These are phyloP conservation scores for Decorospora gaudefroyi DNA, from an alignment of 2,329 filamentous ascomycete genomes.

Conservation along the genomic window DNA sequence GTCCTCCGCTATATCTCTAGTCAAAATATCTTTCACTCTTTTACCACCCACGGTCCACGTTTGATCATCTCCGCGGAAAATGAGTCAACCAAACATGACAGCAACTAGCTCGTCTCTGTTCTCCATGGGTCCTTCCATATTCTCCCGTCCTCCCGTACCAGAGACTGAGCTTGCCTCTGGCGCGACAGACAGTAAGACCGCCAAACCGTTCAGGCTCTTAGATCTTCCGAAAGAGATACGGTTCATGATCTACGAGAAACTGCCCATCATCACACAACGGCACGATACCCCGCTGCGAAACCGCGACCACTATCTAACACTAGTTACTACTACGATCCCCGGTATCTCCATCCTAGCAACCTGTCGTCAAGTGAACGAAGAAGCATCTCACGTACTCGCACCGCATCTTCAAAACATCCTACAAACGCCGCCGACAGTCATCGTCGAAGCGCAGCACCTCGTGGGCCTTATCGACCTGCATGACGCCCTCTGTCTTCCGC, in stretches of 20 bases:
- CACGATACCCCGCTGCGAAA: background rate
- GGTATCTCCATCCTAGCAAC: slow-evolving; percentile 9
- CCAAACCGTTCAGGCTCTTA: slow-evolving; percentile 8
- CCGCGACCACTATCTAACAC: background rate
- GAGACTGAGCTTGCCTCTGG: too few relatives aligned
- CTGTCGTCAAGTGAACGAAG: slow-evolving; percentile 1
- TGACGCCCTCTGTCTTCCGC: background rate
- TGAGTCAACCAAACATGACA: too few relatives aligned
- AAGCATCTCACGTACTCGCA: slow-evolving; percentile 5
- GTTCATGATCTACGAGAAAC: slow-evolving; percentile 10
- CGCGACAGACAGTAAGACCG: accelerated
- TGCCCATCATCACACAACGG: background rate
- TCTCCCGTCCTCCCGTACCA: too few relatives aligned
- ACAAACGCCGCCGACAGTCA: background rate
- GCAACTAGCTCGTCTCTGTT: too few relatives aligned
- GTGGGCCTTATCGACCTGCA: background rate
- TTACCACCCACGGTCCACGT: too few relatives aligned
- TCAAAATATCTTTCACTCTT: too few relatives aligned
- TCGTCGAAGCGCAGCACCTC: background rate
- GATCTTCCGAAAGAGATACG: slow-evolving; percentile 15
- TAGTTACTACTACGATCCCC: slow-evolving; percentile 6
- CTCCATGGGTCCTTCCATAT: too few relatives aligned
- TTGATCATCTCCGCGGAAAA: too few relatives aligned
- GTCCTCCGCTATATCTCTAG: too few relatives aligned
- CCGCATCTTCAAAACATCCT: slow-evolving; percentile 1